phyloP scores from a whole-genome alignment of 192 early-diverging fungal genomes.

The Mortierella antarctica region DNA sequence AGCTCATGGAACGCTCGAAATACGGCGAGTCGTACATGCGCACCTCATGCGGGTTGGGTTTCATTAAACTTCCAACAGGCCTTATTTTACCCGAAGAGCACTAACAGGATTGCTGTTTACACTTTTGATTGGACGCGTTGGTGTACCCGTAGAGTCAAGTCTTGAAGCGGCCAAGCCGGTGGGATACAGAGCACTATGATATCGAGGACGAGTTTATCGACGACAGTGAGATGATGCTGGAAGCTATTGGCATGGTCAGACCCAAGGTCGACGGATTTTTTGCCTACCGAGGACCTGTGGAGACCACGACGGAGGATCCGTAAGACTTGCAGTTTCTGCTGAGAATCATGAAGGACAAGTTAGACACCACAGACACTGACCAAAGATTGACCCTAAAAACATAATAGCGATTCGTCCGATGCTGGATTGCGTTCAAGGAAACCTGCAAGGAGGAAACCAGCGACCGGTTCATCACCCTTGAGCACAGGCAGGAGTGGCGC shows the following conservation, averaged over 20 bases:
- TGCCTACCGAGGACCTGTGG: slow-evolving; percentile 60
- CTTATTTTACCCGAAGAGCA: too few relatives aligned
- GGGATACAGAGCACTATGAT: slow-evolving; percentile 61
- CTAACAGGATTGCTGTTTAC: too few relatives aligned
- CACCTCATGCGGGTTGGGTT: too few relatives aligned
- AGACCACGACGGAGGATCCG: slow-evolving; percentile 39
- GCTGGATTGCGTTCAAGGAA: slow-evolving; percentile 23
- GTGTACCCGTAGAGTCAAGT: not conserved
- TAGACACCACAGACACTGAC: not conserved
- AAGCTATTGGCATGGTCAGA: slow-evolving; percentile 44
- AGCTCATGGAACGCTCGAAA: too few relatives aligned
- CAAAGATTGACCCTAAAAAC: not conserved
- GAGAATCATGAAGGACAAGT: not conserved
- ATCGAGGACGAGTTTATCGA: slow-evolving; percentile 69
- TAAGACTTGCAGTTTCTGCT: slow-evolving; percentile 7
- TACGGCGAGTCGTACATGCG: too few relatives aligned
- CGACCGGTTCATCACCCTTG: slow-evolving; percentile 26
- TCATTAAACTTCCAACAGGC: too few relatives aligned
- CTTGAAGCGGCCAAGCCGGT: slow-evolving; percentile 33
- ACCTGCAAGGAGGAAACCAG: slow-evolving; percentile 16
- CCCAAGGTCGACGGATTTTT: slow-evolving; percentile 61
- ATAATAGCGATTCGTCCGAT: slow-evolving; percentile 40
- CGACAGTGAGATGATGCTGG: slow-evolving; percentile 65
- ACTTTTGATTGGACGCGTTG: too few relatives aligned
- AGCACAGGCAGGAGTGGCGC: slow-evolving; percentile 4